Conservation (phyloP, 805 yeast genomes). For the Tetrapisispora iriomotensis region DNA sequence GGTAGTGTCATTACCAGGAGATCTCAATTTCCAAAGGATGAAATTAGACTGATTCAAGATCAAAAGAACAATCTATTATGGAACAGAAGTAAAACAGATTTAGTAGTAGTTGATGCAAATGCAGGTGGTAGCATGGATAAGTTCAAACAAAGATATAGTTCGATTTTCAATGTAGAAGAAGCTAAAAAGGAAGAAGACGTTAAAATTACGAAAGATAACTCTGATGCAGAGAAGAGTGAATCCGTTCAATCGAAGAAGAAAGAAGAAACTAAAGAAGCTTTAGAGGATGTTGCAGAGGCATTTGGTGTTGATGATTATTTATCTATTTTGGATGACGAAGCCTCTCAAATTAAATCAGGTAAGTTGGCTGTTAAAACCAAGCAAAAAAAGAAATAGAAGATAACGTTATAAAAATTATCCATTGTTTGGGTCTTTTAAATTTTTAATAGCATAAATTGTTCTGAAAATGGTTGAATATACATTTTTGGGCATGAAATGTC, state of each 20-base stretch:
- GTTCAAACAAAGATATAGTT: conserved; percentile 54
- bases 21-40: conserved; percentile 81
- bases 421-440: no score
- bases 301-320: conserved; percentile 28
- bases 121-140: conserved; percentile 73
- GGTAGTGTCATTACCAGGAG: conserved; percentile 82
- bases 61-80: conserved; percentile 80
- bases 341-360: conserved; percentile 26
- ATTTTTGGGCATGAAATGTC: not conserved
- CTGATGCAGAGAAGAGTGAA: not conserved
- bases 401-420: not conserved
- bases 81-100: conserved; percentile 80
- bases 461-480: no score
- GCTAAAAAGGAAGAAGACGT: conserved; percentile 4
- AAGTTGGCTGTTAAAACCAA: conserved; percentile 25
- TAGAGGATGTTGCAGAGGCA: not conserved
- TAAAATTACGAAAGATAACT: conserved; percentile 3
- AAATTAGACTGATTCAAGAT: conserved; percentile 76
- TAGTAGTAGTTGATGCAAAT: conserved; percentile 65
- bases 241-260: conserved; percentile 1
- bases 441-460: no score
- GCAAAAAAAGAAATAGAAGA: conserved; percentile 15
- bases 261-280: not conserved
- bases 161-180: conserved; percentile 38
- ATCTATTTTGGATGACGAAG: conserved; percentile 22